A percentile compares a stretch with the other conserved stretches of the same genome.
phyloP scores from a whole-genome alignment of 345 rosid genomes.

The Alliaria petiolata region DNA sequence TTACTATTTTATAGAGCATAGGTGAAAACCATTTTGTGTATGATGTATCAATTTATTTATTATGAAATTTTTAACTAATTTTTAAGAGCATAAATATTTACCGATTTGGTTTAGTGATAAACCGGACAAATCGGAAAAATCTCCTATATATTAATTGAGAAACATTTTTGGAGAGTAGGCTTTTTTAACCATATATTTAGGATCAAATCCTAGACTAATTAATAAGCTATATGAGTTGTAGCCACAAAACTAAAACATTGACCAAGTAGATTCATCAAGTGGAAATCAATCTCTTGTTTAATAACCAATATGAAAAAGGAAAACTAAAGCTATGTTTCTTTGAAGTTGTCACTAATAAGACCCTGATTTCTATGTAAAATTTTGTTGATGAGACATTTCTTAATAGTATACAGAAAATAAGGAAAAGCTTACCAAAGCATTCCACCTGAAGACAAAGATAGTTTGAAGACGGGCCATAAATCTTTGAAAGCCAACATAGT shows the following conservation, averaged over 20 bases:
- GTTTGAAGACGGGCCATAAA: conserved; percentile 59
- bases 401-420: background rate
- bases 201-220: no score
- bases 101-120: no score
- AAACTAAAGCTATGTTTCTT: background rate
- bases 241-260: background rate
- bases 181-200: no score
- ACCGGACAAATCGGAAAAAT: no score
- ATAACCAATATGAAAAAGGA: background rate
- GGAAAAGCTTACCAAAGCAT: conserved; percentile 59
- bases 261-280: background rate
- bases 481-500: conserved; percentile 57
- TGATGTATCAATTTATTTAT: no score
- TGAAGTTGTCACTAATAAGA: background rate
- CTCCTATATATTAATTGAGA: no score
- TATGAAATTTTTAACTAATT: no score
- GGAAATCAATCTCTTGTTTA: background rate
- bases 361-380: background rate
- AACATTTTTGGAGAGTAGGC: no score
- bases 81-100: no score
- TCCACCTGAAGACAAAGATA: conserved; percentile 68
- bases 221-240: background rate
- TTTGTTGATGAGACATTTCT: background rate
- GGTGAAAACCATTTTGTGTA: no score
- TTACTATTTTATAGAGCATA: no score